Base-by-base conservation (phyloP, 2,329 filamentous ascomycete genomes). In the Emmonsiellopsis sp. region DNA sequence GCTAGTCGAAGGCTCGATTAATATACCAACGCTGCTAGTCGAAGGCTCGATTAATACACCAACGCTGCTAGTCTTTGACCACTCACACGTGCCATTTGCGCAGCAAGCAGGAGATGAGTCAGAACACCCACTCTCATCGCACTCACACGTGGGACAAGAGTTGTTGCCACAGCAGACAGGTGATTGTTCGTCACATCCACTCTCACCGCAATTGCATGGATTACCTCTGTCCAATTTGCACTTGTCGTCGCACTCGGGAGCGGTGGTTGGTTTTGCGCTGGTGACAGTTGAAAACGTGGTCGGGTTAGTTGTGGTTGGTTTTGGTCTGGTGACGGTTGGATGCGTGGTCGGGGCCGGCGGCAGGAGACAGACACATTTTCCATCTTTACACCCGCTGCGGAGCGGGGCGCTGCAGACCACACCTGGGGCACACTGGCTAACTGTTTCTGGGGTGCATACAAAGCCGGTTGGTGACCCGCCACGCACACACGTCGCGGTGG, bases 101-200 rank as follows among this genome's bases (percentile, higher is more conserved):
- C 51, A 53, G 34, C 51, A 53, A 37, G 42, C 42, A 13, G 51
- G 51, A 14, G 51, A 46, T 9, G 36, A 32, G 34, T 17, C 14
- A 31, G 51, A 53, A 37, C 49, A 51, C 21, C 13, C 42, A 40
- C 36, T 51, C 27, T 27, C 49, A 6, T 17, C 40, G 37, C 49
- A 51, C 2, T 48, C 51, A 40, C 51, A 53, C 51, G 39, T 53
- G 43, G 51, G 51, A 33, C 51, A 53, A 7, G 36, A 47, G 43
- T 10, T 34, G 14, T 45, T 53, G 34, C 11, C 44, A 31, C 51
- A 53, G 51, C 51, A 53, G 42, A 33, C 11, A 3, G 51, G 51
- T 6, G 51, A 53, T 32, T 53, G n/a, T 2, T 37, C 34, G 43
- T 53, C 51, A 47, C 51, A 53, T 8, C 51, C 43, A 5, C 42